Evolutionary conservation across 495 filamentous ascomycete genomes (phyloP), one percentile per base, ranked within the genome.

Genomic region (Endocarpon pusillum): DNA sequence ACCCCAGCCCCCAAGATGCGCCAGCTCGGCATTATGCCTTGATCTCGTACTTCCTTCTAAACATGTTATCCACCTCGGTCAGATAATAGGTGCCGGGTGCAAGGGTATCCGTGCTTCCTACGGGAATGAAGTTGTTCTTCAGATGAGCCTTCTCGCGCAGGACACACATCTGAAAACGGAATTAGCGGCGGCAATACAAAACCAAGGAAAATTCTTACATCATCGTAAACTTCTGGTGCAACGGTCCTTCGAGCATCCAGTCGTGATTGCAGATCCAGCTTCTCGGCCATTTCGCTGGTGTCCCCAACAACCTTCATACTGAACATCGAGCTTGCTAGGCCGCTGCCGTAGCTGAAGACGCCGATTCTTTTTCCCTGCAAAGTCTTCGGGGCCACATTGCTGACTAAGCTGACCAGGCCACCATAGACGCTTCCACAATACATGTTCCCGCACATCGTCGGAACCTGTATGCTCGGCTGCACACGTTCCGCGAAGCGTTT

Each of bases 401-500:
- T 65, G 42, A 97, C 50, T 38, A 96, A 52, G 44, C 74, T 77
- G 53, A 73, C 70, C 28, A 97, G 66, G 36, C 82, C 83, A 38
- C 74, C 75, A 64, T 85, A 97, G 44, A 97, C 81, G 52, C 82
- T 93, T 32, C 78, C 89, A 47, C 78, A 86, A 64, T 97, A 97
- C 91, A 94, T 97, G 70, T 97, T 97, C 57, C 89, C 91, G 58
- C 85, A 94, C 62, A 83, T 76, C 27, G 85, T 94, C 22, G 89
- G 78, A 16, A 91, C 79, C 52, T 91, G 65, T 51, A 89, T 79
- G 48, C 67, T 60, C 23, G 91, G 85, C 52, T 76, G 64, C 37
- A 97, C 81, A 54, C 85, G 81, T 57, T 84, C 74, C 43, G 75
- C 72, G 64, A 85, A 96, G 37, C 75, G 76, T 74, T 94, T 94